Conservation (phyloP, 306 rosid species). For the Begonia fuchsioides region DNA sequence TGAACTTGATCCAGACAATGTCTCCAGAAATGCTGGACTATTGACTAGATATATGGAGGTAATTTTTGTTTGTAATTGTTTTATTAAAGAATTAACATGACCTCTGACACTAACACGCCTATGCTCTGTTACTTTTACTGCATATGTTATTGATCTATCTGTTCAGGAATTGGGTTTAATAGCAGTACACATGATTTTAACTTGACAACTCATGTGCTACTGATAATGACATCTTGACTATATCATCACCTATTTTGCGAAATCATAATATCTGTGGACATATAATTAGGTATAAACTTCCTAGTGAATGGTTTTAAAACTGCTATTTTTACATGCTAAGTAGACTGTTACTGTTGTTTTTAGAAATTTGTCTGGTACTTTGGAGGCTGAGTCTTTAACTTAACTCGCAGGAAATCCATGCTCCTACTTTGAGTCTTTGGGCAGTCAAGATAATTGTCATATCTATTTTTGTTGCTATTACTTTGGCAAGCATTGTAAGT, state of each 20-base stretch:
- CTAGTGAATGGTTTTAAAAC: too few species aligned
- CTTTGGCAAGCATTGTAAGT: conserved; percentile 94
- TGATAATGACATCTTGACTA: too few species aligned
- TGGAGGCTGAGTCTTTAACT: conserved; percentile 4
- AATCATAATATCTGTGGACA: too few species aligned
- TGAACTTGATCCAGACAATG: conserved; percentile 34
- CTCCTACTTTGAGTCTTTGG: conserved; percentile 84
- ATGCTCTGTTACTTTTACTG: too few species aligned
- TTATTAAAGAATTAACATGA: too few species aligned
- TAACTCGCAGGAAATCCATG: conserved; percentile 81
- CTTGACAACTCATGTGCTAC: too few species aligned
- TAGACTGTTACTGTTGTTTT: not conserved
- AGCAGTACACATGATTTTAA: too few species aligned
- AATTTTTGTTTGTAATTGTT: conserved; percentile 6
- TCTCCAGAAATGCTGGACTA: conserved; percentile 53
- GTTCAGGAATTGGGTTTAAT: too few species aligned
- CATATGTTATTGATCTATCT: too few species aligned
- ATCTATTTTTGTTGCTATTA: conserved; percentile 50
- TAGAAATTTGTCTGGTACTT: conserved; percentile 8
- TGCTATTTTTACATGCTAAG: not conserved
- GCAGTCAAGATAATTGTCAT: conserved; percentile 70
- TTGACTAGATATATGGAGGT: conserved; percentile 92
- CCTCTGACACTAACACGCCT: too few species aligned
- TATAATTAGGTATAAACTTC: too few species aligned
- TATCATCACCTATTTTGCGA: too few species aligned